A percentile compares a stretch with the other conserved stretches of the same genome.
Evolutionary conservation across 176 grass and related monocot species (phyloP).

Genomic region (Stipa capillata): DNA sequence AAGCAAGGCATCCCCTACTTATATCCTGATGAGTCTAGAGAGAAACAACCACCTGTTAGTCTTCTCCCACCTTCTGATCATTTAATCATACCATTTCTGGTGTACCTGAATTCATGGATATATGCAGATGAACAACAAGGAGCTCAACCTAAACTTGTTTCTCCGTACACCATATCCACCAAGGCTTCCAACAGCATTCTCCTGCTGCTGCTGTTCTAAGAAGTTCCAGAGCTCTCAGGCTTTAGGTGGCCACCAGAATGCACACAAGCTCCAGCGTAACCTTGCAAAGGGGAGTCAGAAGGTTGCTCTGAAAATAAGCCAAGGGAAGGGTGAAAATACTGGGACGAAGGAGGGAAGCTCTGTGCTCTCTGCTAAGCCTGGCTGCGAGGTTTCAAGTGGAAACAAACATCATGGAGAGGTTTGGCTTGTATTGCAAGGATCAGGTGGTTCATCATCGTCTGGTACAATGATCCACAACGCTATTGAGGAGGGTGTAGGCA

Average conservation of each 20-base stretch:
- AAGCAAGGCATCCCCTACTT: not conserved
- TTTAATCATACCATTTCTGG: conserved; percentile 9
- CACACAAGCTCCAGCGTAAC: conserved; percentile 10
- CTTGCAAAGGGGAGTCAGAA: conserved; percentile 16
- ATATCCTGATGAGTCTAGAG: not conserved
- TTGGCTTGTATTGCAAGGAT: not conserved
- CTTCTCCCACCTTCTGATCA: not conserved
- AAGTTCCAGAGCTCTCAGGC: conserved; percentile 17
- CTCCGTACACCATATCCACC: not conserved
- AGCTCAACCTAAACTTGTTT: not conserved
- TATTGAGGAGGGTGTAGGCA: not conserved
- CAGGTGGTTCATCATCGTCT: conserved; percentile 10
- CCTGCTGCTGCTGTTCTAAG: conserved; percentile 10
- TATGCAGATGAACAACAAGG: not conserved
- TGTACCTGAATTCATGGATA: not conserved
- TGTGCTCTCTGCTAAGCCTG: not conserved
- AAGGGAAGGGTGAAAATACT: not conserved
- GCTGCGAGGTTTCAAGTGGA: not conserved
- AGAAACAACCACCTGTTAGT: conserved; percentile 1
- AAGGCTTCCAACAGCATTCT: not conserved
- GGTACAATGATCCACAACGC: not conserved
- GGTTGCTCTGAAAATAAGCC: not conserved
- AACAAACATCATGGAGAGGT: conserved; percentile 8
- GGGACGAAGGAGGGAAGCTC: not conserved
- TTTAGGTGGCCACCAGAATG: conserved; percentile 25